Evolutionary conservation across 768 basidiomycete genomes (phyloP).

Genomic region (Termitomyces titanicus): DNA sequence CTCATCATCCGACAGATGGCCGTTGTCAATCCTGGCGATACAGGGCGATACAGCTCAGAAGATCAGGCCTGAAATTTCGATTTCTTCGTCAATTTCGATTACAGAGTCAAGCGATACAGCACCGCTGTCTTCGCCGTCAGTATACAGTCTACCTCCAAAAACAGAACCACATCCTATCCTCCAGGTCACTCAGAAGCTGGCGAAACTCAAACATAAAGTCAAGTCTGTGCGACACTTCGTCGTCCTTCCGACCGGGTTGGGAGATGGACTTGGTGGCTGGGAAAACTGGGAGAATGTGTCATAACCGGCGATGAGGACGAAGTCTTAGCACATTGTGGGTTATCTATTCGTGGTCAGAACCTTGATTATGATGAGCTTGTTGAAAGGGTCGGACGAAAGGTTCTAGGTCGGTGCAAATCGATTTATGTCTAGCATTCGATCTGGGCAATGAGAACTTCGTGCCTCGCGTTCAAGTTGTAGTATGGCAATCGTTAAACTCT

Average conservation of each 20-base stretch:
- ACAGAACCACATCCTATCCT: not conserved
- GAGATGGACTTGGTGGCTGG: constrained; percentile 35
- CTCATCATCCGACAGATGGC: constrained; percentile 5
- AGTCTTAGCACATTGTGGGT: constrained; percentile 51
- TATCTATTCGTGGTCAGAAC: constrained; percentile 50
- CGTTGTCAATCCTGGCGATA: constrained; percentile 12
- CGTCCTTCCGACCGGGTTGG: constrained; percentile 45
- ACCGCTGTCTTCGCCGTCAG: not conserved
- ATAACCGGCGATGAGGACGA: constrained; percentile 51
- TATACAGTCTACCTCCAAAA: not conserved
- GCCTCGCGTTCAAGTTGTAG: no score
- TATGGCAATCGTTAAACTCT: no score
- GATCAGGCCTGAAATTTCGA: not conserved
- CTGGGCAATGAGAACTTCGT: no score
- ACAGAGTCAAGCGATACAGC: not conserved
- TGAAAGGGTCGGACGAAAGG: constrained; percentile 35
- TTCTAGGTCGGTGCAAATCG: constrained; percentile 41
- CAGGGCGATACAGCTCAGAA: constrained; percentile 23
- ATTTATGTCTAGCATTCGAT: not conserved
- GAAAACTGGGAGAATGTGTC: constrained; percentile 50
- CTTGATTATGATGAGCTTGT: constrained; percentile 48
- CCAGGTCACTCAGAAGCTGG: not conserved
- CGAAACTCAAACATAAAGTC: constrained; percentile 20
- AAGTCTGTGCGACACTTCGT: constrained; percentile 44
- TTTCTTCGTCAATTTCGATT: not conserved